These are phyloP conservation scores for Cercospora zeae-maydis DNA, from an alignment of 2,329 filamentous ascomycete genomes.

Conservation along the genomic window DNA sequence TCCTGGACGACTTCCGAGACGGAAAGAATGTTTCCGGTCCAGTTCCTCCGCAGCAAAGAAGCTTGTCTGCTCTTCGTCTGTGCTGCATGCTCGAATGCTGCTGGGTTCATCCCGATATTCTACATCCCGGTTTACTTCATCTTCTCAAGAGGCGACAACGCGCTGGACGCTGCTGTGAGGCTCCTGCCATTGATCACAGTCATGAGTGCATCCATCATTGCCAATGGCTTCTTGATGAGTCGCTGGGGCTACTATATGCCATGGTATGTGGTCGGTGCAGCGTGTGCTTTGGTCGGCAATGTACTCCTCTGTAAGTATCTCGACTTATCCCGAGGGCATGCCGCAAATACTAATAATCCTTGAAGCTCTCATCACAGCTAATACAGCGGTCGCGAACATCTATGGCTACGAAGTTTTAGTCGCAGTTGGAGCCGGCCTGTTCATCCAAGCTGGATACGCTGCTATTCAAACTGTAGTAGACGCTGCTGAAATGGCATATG, in stretches of 20 bases:
- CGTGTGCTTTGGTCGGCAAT: slow-evolving; percentile 27
- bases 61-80: slow-evolving; percentile 45
- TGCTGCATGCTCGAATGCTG: slow-evolving; percentile 31
- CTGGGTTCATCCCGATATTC: slow-evolving; percentile 41
- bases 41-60: slow-evolving; percentile 45
- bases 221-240: slow-evolving; percentile 34
- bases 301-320: neutral
- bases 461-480: neutral
- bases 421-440: slow-evolving; percentile 22
- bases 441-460: slow-evolving; percentile 25
- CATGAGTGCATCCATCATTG: slow-evolving; percentile 36
- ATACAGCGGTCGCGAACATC: slow-evolving; percentile 23
- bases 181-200: slow-evolving; percentile 45
- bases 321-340: neutral
- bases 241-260: slow-evolving; percentile 43
- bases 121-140: slow-evolving; percentile 56
- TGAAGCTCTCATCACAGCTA: slow-evolving; percentile 28
- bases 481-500: neutral
- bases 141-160: slow-evolving; percentile 47
- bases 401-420: slow-evolving; percentile 29
- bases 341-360: slow-evolving; percentile 29
- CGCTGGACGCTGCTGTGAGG: slow-evolving; percentile 42
- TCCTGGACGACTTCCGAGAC: slow-evolving; percentile 43
- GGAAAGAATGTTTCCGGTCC: slow-evolving; percentile 49
- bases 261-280: slow-evolving; percentile 41